Evolutionary conservation across 805 yeast species (phyloP), one percentile per base, ranked within the genome.

Genomic region (Teunomyces cretensis): DNA sequence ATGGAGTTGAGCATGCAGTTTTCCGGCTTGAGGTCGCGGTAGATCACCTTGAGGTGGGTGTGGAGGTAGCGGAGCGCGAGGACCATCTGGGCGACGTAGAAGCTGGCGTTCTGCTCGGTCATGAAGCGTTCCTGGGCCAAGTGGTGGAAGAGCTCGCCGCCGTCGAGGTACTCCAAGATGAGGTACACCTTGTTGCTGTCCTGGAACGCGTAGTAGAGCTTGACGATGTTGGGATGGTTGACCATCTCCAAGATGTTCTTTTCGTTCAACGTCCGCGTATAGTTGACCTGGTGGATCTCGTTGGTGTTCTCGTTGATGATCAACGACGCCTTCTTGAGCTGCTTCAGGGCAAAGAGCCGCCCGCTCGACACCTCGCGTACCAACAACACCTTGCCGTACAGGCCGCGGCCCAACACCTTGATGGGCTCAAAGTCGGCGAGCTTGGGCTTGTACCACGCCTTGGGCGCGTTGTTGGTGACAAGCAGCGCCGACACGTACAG

Each of bases 121-220:
- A 51, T 51, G 39, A 44, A 51, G 13, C 53, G 37, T 39, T 51
- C 55, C 33, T 43, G 47, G 0, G 69, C 65, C 44, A 72, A 60
- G 52, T 72, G 77, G 46, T 68, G 74, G 55, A 72, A 72, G 30
- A 72, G 58, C 55, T 72, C 77, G 2, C 77, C 77, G 6, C 77
- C 77, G 28, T 70, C 72, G 30, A 72, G 58, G 48, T 72, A 72
- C 53, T 72, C 76, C 33, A 72, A 55, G n/a, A 72, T 65, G 33
- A 72, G 53, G 47, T 72, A 72, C 31, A 71, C 70, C 52, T 68
- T 70, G 57, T 72, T 64, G 42, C 61, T 62, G 54, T 72, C 77
- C 52, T 72, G 77, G 42, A 72, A 68, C 12, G 77, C 76, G 45
- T 70, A 72, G 51, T 60, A 70, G 19, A 72, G 56, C 57, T 68